Conservation (phyloP, 805 yeast genomes). For the Saccharomycopsis guyanensis region DNA sequence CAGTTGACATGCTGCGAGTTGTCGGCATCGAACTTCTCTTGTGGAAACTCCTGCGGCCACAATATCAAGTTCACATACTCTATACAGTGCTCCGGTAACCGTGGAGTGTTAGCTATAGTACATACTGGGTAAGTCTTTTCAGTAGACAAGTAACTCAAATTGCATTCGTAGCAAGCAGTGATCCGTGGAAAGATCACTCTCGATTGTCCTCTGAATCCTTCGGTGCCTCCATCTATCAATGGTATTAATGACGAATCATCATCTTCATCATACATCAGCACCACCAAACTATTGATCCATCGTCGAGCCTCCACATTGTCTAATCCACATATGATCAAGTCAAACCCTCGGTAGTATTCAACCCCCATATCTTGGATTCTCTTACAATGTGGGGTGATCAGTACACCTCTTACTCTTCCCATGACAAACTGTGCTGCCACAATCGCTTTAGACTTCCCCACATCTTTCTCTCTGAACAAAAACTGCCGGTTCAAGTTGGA, state of each 20-base stretch:
- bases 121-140: conserved; percentile 77
- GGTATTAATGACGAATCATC: conserved; percentile 45
- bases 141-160: conserved; percentile 62
- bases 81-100: conserved; percentile 89
- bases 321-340: conserved; percentile 74
- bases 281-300: conserved; percentile 72
- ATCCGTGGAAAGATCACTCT: conserved; percentile 80
- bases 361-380: conserved; percentile 57
- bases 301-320: conserved; percentile 87
- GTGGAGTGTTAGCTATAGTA: conserved; percentile 90
- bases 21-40: conserved; percentile 57
- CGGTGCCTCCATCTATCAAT: conserved; percentile 91
- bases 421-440: conserved; percentile 55
- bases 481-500: conserved; percentile 73
- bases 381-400: conserved; percentile 52
- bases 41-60: conserved; percentile 53
- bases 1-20: conserved; percentile 54
- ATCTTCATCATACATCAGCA: conserved; percentile 50
- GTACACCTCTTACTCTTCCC: conserved; percentile 36
- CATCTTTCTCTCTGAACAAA: conserved; percentile 50
- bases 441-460: conserved; percentile 59
- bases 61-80: conserved; percentile 79
- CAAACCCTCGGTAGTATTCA: conserved; percentile 60
- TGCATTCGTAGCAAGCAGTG: conserved; percentile 90
- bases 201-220: conserved; percentile 87